Evolutionary conservation across 306 rosid species (phyloP).

Genomic region (Notholithocarpus densiflorus): DNA sequence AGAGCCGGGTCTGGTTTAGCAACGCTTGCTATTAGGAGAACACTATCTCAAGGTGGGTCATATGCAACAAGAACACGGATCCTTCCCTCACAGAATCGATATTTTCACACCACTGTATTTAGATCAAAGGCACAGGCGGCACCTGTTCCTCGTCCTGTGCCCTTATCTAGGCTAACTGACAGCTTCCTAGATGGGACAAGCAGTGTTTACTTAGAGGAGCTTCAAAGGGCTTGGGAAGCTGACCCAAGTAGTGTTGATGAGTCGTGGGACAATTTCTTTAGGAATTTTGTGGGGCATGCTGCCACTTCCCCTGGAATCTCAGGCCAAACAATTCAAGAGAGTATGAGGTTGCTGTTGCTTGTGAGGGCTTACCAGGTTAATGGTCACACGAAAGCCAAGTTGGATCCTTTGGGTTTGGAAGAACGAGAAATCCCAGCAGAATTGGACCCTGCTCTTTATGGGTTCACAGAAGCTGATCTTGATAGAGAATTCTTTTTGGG

Average conservation of each 20-base stretch:
- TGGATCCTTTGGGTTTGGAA: slow-evolving; percentile 83
- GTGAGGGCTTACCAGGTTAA: slow-evolving; percentile 95
- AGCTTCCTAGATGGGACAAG: slow-evolving; percentile 95
- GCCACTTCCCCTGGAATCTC: slow-evolving; percentile 86
- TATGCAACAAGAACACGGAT: slow-evolving; percentile 52
- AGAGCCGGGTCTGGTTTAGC: slow-evolving; percentile 74
- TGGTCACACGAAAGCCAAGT: slow-evolving; percentile 89
- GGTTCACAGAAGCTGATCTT: slow-evolving; percentile 91
- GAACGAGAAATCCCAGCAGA: slow-evolving; percentile 62
- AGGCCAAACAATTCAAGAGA: slow-evolving; percentile 97
- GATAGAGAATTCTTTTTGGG: slow-evolving; percentile 95
- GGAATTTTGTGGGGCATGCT: slow-evolving; percentile 89
- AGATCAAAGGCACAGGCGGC: slow-evolving; percentile 62
- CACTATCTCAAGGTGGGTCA: slow-evolving; percentile 53
- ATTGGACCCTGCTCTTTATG: slow-evolving; percentile 83
- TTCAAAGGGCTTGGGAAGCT: slow-evolving; percentile 98
- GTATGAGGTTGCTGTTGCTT: slow-evolving; percentile 85
- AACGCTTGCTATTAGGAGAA: slow-evolving; percentile 61
- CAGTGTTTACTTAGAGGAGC: slow-evolving; percentile 92
- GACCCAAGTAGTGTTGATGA: slow-evolving; percentile 92
- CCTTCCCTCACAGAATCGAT: slow-evolving; percentile 47
- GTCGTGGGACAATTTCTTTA: slow-evolving; percentile 96
- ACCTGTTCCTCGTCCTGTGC: slow-evolving; percentile 83
- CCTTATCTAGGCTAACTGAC: slow-evolving; percentile 84
- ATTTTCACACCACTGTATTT: slow-evolving; percentile 56